Evolutionary conservation across 2,329 filamentous ascomycete genomes (phyloP), one percentile per base, ranked within the genome.

Genomic region (Aspergillus transmontanensis): DNA sequence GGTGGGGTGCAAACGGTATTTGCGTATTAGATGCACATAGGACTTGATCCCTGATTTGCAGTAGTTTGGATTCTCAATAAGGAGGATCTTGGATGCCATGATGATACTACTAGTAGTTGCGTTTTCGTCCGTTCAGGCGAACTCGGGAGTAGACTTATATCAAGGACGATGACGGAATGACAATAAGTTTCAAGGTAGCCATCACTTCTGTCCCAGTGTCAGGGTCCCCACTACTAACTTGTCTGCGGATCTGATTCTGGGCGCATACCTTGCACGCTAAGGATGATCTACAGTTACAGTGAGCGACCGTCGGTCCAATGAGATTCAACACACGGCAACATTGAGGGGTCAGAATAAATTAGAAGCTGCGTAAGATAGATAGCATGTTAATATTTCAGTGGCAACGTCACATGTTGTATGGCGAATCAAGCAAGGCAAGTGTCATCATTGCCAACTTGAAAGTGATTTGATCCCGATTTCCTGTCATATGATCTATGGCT

Each of bases 1-100:
- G 62, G 88, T 90, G 39, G 89, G 87, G 26, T 83, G 77, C 72
- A 91, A 87, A 62, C 84, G 82, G 73, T 85, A 90, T 74, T 88
- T 89, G 72, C 84, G 84, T 69, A 90, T 76, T 10, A 85, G 76
- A 67, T 83, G 83, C 67, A 87, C 84, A 70, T 90, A 90, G 36
- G 87, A 88, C 76, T 89, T 90, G 64, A 81, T 80, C 55, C 88
- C 88, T 64, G 84, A 82, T 64, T 78, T 80, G 69, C 84, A 78
- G 75, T 89, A 89, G 69, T 87, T 86, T 59, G 81, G 78, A 77
- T 90, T 90, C 69, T 81, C 81, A 34, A 86, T 77, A 59, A 86
- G 78, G 48, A 76, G 78, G 71, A 89, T 74, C 72, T 82, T 86
- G 65, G 68, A 69, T 21, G 72, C 66, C 77, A 80, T 79, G 68